Conservation (phyloP, 768 basidiomycete species). For the Mycena galericulata region DNA sequence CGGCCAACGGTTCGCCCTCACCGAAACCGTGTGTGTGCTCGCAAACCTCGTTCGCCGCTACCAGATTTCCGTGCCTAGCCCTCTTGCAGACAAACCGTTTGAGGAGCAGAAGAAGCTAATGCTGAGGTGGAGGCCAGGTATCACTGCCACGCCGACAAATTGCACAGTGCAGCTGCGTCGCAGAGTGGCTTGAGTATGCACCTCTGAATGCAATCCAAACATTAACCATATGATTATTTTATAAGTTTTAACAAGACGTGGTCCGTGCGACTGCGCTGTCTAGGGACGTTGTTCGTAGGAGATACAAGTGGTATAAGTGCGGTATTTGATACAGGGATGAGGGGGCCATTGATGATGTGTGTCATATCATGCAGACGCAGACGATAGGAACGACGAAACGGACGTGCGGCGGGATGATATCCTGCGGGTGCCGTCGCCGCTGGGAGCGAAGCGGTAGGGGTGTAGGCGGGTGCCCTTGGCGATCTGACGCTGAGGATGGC, state of each 20-base stretch:
- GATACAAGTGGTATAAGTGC: slow-evolving; percentile 14
- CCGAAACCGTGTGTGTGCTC: slow-evolving; percentile 56
- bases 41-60: slow-evolving; percentile 58
- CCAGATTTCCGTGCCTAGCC: slow-evolving; percentile 53
- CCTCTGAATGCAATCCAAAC: too few species aligned
- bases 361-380: slow-evolving; percentile 1
- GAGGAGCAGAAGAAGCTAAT: slow-evolving; percentile 50
- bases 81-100: slow-evolving; percentile 43
- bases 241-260: slow-evolving; percentile 21
- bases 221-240: not conserved
- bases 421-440: not conserved
- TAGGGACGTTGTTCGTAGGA: slow-evolving; percentile 3
- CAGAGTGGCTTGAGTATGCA: not conserved
- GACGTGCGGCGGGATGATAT: slow-evolving; percentile 8
- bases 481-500: slow-evolving; percentile 27
- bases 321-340: slow-evolving; percentile 17
- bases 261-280: not conserved
- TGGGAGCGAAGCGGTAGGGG: slow-evolving; percentile 20
- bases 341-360: not conserved
- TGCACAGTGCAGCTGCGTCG: slow-evolving; percentile 13
- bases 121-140: slow-evolving; percentile 50
- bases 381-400: not conserved
- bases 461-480: slow-evolving; percentile 29
- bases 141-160: slow-evolving; percentile 51
- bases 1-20: slow-evolving; percentile 61